Evolutionary conservation across 305 asterid species (phyloP).

Genomic region (Fraxinus baroniana): DNA sequence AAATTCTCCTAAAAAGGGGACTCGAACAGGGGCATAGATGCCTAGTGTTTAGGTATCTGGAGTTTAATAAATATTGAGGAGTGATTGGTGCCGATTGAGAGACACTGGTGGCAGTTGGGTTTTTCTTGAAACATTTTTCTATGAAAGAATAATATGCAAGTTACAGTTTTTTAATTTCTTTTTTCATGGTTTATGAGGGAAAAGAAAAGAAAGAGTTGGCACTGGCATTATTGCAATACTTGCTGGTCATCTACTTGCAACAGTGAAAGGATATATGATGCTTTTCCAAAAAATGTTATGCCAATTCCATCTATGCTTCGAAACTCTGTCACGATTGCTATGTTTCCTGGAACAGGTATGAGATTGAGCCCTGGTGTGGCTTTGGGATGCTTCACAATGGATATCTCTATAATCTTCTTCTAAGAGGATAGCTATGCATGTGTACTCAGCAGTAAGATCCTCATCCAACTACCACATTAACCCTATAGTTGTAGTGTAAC

Average conservation of each 20-base stretch:
- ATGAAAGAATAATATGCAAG: background rate
- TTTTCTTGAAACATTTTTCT: background rate
- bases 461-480: constrained; percentile 19
- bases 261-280: background rate
- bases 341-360: constrained; percentile 55
- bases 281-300: background rate
- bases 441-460: constrained; percentile 17
- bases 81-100: background rate
- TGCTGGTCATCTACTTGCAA: background rate
- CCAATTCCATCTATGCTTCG: background rate
- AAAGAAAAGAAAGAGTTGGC: background rate
- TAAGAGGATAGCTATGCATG: constrained; percentile 29
- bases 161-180: background rate
- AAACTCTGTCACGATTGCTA: constrained; percentile 5
- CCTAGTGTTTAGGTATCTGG: background rate
- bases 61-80: background rate
- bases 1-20: too few species aligned
- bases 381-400: constrained; percentile 74
- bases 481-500: constrained; percentile 18
- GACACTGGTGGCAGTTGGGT: background rate
- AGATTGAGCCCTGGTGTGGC: constrained; percentile 93
- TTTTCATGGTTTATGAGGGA: background rate
- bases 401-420: constrained; percentile 76
- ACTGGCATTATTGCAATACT: background rate
- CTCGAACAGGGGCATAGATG: too few species aligned